phyloP scores from a whole-genome alignment of 805 yeast genomes.

The Metschnikowia reukaufii region DNA sequence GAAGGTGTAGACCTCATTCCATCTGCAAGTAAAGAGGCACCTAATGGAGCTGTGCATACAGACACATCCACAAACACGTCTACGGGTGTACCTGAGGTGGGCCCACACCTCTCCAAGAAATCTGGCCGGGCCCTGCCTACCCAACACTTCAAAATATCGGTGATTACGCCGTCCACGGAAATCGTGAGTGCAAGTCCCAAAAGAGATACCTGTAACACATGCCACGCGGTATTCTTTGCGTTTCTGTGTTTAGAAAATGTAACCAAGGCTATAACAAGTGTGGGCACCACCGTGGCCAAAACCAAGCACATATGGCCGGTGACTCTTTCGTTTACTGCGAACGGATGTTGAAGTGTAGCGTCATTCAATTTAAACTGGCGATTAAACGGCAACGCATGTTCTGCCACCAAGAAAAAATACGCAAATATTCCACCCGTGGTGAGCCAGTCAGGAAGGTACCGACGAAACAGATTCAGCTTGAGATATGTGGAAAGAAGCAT shows the following conservation, averaged over 20 bases:
- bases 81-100: conserved; percentile 12
- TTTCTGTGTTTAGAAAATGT: conserved; percentile 13
- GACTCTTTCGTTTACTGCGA: conserved; percentile 32
- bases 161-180: conserved; percentile 32
- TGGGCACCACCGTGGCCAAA: conserved; percentile 29
- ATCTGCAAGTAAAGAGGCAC: conserved; percentile 35
- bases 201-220: conserved; percentile 29
- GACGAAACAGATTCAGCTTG: conserved; percentile 22
- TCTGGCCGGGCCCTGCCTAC: conserved; percentile 26
- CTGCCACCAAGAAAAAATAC: conserved; percentile 32
- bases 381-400: conserved; percentile 33
- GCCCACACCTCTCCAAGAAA: conserved; percentile 19
- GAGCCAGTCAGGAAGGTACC: conserved; percentile 34
- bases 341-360: conserved; percentile 37
- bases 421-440: conserved; percentile 23
- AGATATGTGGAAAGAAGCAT: conserved; percentile 19
- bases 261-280: conserved; percentile 20
- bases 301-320: conserved; percentile 27
- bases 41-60: conserved; percentile 29
- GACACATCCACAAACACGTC: conserved; percentile 22
- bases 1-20: conserved; percentile 60
- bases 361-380: conserved; percentile 37
- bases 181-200: conserved; percentile 32
- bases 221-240: conserved; percentile 19
- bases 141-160: conserved; percentile 40